phyloP scores from a whole-genome alignment of 2,329 filamentous ascomycete genomes.

The Calonectria pteridis region DNA sequence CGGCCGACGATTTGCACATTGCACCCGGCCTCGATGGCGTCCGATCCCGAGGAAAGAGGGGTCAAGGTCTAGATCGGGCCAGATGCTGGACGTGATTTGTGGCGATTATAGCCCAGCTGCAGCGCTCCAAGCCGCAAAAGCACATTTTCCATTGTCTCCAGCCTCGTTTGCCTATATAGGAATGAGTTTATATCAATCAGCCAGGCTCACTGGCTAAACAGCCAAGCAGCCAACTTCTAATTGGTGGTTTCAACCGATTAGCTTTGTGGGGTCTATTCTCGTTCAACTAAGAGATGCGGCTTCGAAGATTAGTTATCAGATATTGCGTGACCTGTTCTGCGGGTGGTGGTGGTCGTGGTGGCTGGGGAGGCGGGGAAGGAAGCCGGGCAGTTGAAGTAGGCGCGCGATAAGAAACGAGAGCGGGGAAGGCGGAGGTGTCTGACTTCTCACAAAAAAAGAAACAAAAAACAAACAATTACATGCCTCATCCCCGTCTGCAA shows the following conservation, averaged over 20 bases:
- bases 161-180: neutral
- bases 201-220: neutral
- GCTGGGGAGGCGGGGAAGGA: neutral
- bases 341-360: neutral
- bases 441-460: neutral
- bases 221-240: neutral
- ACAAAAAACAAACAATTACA: neutral
- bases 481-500: neutral
- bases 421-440: neutral
- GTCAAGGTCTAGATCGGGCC: neutral
- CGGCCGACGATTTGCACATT: neutral
- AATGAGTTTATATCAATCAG: neutral
- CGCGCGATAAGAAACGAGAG: neutral
- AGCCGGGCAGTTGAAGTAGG: neutral
- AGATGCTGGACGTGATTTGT: neutral
- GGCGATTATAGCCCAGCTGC: neutral
- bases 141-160: neutral
- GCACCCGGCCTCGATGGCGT: neutral
- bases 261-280: neutral
- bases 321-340: neutral
- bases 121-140: neutral
- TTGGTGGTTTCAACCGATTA: neutral
- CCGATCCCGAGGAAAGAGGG: neutral
- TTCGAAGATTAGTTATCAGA: neutral
- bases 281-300: neutral